Conservation (phyloP, 345 rosid species). For the Angophora floribunda region DNA sequence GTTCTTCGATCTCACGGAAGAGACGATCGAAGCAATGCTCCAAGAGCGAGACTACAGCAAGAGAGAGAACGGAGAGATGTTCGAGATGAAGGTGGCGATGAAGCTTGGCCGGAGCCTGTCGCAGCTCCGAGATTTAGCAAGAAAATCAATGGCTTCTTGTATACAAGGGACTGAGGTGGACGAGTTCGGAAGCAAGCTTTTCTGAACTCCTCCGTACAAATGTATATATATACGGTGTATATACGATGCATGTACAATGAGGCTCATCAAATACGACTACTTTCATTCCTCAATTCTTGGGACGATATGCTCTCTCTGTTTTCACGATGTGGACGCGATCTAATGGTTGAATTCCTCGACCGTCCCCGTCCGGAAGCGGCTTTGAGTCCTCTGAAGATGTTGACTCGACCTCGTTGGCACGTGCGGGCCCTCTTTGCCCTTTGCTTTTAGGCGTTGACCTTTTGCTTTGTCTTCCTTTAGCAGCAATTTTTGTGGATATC, state of each 20-base stretch:
- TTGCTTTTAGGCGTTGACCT: not conserved
- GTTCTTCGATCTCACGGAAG: conserved; percentile 14
- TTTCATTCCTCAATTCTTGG: not conserved
- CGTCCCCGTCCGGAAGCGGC: not conserved
- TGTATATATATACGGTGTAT: not conserved
- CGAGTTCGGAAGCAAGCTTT: conserved; percentile 38
- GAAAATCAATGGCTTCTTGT: conserved; percentile 3
- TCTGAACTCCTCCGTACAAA: not conserved
- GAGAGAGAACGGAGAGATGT: conserved; percentile 27
- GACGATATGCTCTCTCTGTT: not conserved
- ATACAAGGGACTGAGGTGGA: conserved; percentile 1
- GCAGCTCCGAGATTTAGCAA: conserved; percentile 26
- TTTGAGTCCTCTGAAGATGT: not conserved
- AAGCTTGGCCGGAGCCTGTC: conserved; percentile 43
- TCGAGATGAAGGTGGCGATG: conserved; percentile 29
- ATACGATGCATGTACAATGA: not conserved
- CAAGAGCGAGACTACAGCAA: conserved; percentile 2
- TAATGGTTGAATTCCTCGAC: not conserved
- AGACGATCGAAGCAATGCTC: conserved; percentile 9
- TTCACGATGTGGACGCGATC: not conserved
- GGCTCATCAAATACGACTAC: not conserved
- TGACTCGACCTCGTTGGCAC: not conserved
- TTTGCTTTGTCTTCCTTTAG: not conserved
- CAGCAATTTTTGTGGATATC: not conserved
- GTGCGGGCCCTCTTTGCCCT: not conserved